Base-by-base conservation (phyloP, 345 rosid genomes). In the Citrus medica region DNA sequence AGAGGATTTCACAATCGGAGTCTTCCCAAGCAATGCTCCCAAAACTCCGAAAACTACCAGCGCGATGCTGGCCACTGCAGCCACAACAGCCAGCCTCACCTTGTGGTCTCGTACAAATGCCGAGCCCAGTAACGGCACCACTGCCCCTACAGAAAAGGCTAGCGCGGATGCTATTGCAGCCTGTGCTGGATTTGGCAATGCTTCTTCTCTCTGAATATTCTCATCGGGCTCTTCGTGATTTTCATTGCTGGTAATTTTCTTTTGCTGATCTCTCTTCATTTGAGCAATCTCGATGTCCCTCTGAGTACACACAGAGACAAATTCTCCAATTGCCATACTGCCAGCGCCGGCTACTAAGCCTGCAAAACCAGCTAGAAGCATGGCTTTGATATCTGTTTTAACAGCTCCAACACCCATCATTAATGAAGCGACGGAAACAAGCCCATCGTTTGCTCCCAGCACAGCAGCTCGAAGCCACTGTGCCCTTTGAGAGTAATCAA, bases 311-410 rank as follows among this genome's bases (percentile, higher is more conserved):
- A 92, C 98, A 4, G 98, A 93, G 27, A 93, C 97, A 33, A 89
- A 88, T 86, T 93, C 97, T 64, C 98, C 98, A 1, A 89, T 90
- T 21, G 93, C 98, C 98, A 93, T 93, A 82, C 97, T 89, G 38
- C 92, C 88, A 7, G 97, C 97, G 12, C 95, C 97, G 0, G 92
- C 97, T 0, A 93, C 78, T 56, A 93, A 79, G 5, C 98, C 97
- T 0, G 98, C 97, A 30, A 93, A 84, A 33, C 98, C 98, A 2
- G 86, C 85, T 6, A 93, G 83, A 65, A 88, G 69, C 97, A 93
- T 89, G 78, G 92, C 81, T 76, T 85, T 90, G 22, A 87, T 75
- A 74, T 93, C 97, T 75, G 80, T 73, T 37, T 89, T 86, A 66
- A 93, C 89, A 6, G 95, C 91, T 25, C 94, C 93, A 24, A 93